phyloP scores from a whole-genome alignment of 2,329 filamentous ascomycete genomes.

The Phialophora verrucosa region DNA sequence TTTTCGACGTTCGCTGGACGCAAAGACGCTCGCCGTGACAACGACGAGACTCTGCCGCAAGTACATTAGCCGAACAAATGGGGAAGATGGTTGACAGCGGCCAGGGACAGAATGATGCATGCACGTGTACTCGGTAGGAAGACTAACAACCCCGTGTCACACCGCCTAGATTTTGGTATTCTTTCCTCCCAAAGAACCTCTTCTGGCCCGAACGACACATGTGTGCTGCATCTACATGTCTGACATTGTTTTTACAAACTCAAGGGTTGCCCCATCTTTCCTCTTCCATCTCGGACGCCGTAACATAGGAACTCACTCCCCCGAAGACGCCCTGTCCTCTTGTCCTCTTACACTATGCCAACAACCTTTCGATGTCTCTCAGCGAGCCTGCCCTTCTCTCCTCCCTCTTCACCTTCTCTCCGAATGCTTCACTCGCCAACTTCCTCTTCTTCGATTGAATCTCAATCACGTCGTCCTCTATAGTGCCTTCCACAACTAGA shows the following conservation, averaged over 20 bases:
- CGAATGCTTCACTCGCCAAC: constrained; percentile 78
- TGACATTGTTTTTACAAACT: not conserved
- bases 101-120: not conserved
- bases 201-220: no score
- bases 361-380: constrained; percentile 43
- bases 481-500: constrained; percentile 76
- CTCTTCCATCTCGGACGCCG: not conserved
- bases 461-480: constrained; percentile 80
- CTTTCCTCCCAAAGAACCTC: not conserved
- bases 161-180: not conserved
- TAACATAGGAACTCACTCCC: not conserved
- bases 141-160: not conserved
- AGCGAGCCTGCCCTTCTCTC: constrained; percentile 42
- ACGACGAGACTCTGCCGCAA: not conserved
- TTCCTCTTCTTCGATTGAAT: constrained; percentile 80
- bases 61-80: not conserved
- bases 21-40: not conserved
- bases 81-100: not conserved
- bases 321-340: not conserved
- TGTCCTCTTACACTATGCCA: constrained; percentile 20
- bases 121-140: not conserved
- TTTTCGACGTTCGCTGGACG: not conserved
- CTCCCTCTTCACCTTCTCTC: constrained; percentile 63
- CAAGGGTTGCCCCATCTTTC: not conserved
- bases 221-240: not conserved